Conservation (phyloP, 1,284 basidiomycete species). For the Omphalotus olearius region DNA sequence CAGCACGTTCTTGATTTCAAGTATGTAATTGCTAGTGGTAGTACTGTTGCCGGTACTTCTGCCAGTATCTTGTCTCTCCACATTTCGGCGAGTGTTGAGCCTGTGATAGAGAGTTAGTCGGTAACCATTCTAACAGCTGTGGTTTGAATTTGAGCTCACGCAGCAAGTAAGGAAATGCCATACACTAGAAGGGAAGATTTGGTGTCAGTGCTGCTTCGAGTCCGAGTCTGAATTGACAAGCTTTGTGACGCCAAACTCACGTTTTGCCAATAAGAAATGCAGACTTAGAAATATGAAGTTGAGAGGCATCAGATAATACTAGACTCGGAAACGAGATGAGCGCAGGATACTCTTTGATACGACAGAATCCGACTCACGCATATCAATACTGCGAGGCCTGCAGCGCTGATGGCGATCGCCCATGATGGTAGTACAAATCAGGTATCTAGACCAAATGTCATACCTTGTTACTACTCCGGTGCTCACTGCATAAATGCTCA, state of each 20-base stretch:
- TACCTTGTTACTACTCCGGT: constrained; percentile 10
- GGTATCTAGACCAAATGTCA: neutral
- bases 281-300: constrained; percentile 11
- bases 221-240: neutral
- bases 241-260: neutral
- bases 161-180: constrained; percentile 8
- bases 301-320: constrained; percentile 11
- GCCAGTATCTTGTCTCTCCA: neutral
- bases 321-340: neutral
- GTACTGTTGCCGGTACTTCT: neutral
- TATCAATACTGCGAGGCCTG: constrained; percentile 3
- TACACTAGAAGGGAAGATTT: neutral
- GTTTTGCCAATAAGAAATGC: constrained; percentile 6
- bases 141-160: neutral
- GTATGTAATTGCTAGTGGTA: no score
- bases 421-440: no score
- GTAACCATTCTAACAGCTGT: no score
- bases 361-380: neutral
- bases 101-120: neutral
- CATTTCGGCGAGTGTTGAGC: constrained; percentile 6
- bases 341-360: neutral
- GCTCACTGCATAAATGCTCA: constrained; percentile 11
- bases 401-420: constrained; percentile 5
- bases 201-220: neutral
- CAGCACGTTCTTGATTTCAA: no score